Conservation (phyloP, 2,329 filamentous ascomycete species). For the Fusarium burgessii region DNA sequence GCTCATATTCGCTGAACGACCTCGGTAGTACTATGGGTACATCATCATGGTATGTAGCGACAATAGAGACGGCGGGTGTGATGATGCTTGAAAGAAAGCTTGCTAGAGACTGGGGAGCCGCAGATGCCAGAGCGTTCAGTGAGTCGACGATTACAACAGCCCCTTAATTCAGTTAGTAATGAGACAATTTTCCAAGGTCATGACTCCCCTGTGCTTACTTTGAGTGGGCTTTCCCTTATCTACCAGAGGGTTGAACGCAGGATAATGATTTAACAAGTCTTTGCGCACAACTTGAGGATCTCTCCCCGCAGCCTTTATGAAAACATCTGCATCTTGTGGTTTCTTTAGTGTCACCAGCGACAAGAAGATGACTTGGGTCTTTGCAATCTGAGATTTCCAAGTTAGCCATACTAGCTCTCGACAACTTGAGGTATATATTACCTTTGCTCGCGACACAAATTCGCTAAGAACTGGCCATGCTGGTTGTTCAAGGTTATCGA, state of each 20-base stretch:
- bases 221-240: constrained; percentile 53
- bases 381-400: constrained; percentile 61
- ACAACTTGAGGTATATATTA: constrained; percentile 47
- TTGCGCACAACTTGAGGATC: constrained; percentile 66
- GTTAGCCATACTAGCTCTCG: constrained; percentile 5
- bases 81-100: constrained; percentile 78
- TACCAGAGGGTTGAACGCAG: constrained; percentile 53
- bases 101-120: constrained; percentile 68
- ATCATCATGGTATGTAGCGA: constrained; percentile 87
- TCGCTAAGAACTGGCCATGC: constrained; percentile 77
- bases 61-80: constrained; percentile 74
- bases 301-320: constrained; percentile 74
- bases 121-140: constrained; percentile 73
- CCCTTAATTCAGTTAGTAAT: constrained; percentile 59
- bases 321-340: constrained; percentile 73
- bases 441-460: constrained; percentile 81
- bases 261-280: constrained; percentile 69
- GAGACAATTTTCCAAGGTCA: not conserved
- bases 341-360: constrained; percentile 80
- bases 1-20: constrained; percentile 67
- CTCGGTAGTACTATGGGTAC: constrained; percentile 68
- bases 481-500: constrained; percentile 88
- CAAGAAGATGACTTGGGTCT: constrained; percentile 78
- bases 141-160: constrained; percentile 84
- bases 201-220: constrained; percentile 53